phyloP scores from a whole-genome alignment of 2,329 filamentous ascomycete genomes.

The Colletotrichum kahawae region DNA sequence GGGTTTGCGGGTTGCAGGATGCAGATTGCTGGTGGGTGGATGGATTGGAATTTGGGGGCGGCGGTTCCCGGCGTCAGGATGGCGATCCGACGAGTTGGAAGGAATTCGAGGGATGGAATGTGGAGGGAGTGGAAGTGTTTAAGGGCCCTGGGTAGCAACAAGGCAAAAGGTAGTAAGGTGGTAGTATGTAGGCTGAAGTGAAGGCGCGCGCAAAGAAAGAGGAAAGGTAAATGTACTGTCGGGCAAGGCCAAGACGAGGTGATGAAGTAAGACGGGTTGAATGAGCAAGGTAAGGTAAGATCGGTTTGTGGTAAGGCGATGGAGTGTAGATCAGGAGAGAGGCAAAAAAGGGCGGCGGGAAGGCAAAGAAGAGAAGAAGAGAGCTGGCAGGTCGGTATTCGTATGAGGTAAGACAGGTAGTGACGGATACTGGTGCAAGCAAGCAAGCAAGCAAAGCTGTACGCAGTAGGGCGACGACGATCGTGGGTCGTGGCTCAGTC shows the following conservation, averaged over 20 bases:
- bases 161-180: background rate
- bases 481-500: constrained; percentile 15
- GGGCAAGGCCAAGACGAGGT: background rate
- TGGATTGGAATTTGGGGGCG: constrained; percentile 5
- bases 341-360: background rate
- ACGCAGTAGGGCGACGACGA: background rate
- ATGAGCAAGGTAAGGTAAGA: background rate
- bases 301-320: background rate
- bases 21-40: background rate
- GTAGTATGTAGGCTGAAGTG: constrained; percentile 21
- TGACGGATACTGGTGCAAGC: background rate
- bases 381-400: background rate
- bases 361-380: background rate
- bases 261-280: background rate
- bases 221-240: background rate
- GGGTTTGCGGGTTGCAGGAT: background rate
- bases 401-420: background rate
- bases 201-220: constrained; percentile 6
- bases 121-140: background rate
- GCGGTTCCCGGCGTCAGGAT: background rate
- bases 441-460: background rate
- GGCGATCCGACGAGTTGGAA: background rate
- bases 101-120: constrained; percentile 15
- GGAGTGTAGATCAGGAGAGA: constrained; percentile 1
- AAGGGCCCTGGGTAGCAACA: background rate